Percentiles rank a stretch among this genome's conserved stretches.
Evolutionary conservation across 2,329 filamentous ascomycete species (phyloP).

Genomic region (Mariannaea elegans): DNA sequence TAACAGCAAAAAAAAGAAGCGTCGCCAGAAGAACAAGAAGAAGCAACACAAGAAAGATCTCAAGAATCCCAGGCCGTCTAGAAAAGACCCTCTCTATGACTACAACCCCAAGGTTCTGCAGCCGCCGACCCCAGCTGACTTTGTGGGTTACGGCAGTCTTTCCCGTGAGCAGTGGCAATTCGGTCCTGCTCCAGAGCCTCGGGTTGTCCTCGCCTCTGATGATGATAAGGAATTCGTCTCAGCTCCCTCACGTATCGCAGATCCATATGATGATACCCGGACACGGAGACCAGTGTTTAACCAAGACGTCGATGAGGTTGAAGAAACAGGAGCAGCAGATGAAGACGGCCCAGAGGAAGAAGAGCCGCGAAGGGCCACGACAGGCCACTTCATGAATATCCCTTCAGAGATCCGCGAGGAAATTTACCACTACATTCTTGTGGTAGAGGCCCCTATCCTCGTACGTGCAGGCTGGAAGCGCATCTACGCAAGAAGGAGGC

Average conservation of each 20-base stretch:
- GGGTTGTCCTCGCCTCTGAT: not conserved
- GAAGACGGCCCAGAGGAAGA: too few relatives aligned
- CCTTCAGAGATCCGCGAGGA: conserved; percentile 43
- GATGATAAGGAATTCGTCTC: not conserved
- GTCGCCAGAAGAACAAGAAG: not conserved
- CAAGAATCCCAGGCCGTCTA: not conserved
- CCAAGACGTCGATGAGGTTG: too few relatives aligned
- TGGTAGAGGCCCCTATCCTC: conserved; percentile 42
- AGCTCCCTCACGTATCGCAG: not conserved
- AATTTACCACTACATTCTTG: conserved; percentile 46
- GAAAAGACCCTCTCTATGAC: not conserved
- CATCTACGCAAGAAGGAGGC: conserved; percentile 42
- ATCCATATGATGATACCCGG: not conserved
- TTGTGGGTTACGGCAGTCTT: not conserved
- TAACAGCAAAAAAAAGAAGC: not conserved
- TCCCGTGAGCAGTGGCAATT: not conserved
- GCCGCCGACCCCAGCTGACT: not conserved
- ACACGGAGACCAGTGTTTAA: too few relatives aligned
- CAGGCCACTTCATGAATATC: conserved; percentile 34
- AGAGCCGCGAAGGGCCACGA: too few relatives aligned
- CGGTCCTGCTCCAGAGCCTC: not conserved
- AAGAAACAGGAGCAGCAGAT: too few relatives aligned
- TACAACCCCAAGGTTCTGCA: not conserved
- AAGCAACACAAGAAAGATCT: not conserved
- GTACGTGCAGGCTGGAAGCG: conserved; percentile 47